Conservation (phyloP, 2,329 filamentous ascomycete species). For the Fusarium praegraminearum region DNA sequence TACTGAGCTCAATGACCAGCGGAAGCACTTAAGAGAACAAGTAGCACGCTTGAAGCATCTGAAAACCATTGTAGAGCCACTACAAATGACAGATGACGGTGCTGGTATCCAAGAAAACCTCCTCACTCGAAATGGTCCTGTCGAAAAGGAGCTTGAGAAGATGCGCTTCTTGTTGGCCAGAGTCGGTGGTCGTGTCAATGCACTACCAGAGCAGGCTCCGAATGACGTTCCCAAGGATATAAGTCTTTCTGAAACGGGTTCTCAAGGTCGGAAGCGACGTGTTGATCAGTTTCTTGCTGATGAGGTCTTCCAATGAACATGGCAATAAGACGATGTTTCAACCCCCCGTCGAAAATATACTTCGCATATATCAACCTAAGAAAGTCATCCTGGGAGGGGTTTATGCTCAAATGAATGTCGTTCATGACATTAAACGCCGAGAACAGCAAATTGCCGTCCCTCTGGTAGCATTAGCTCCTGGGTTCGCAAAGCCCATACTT, state of each 20-base stretch:
- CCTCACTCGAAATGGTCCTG: conserved; percentile 71
- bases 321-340: not conserved
- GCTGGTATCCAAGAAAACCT: conserved; percentile 72
- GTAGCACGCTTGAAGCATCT: conserved; percentile 64
- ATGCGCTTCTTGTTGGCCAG: conserved; percentile 73
- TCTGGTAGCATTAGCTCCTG: not conserved
- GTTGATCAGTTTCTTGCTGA: conserved; percentile 46
- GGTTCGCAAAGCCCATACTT: not conserved
- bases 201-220: conserved; percentile 28
- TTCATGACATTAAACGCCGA: not conserved
- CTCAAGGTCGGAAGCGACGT: conserved; percentile 42
- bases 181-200: conserved; percentile 65
- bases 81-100: conserved; percentile 46
- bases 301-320: conserved; percentile 41
- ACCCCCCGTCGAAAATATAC: conserved; percentile 1
- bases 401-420: not conserved
- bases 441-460: not conserved
- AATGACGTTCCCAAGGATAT: conserved; percentile 16
- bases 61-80: conserved; percentile 62
- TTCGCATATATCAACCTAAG: not conserved
- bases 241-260: conserved; percentile 21
- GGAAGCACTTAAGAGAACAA: conserved; percentile 52
- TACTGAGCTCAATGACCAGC: conserved; percentile 59
- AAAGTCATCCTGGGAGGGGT: not conserved
- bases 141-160: conserved; percentile 74